Evolutionary conservation across 23 red algal species (phyloP).

Genomic region (Chondrus crispus): DNA sequence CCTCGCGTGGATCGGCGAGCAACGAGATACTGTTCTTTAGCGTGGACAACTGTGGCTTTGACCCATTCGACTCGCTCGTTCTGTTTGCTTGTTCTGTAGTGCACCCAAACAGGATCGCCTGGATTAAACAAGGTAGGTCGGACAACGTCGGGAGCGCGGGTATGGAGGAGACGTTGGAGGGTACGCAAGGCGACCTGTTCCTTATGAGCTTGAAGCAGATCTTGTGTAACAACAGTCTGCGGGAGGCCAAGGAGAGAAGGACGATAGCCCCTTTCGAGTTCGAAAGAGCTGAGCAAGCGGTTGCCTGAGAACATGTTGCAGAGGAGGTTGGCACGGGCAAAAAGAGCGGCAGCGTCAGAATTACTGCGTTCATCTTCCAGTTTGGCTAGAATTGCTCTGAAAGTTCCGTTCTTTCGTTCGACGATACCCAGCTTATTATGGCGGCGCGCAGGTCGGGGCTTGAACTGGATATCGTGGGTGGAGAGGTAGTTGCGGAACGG

Average conservation of each 20-base stretch:
- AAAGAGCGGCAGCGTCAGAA: background rate
- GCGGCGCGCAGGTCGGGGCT: too few species aligned
- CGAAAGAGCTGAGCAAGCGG: background rate
- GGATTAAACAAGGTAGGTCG: background rate
- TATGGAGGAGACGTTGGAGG: background rate
- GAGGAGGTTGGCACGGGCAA: background rate
- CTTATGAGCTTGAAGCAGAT: background rate
- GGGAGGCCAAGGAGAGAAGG: background rate
- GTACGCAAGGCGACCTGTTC: background rate
- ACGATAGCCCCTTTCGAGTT: background rate
- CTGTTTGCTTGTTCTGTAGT: background rate
- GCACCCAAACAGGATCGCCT: background rate
- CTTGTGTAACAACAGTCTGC: background rate
- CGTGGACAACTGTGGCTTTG: background rate
- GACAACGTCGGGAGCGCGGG: background rate
- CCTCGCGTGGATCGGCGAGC: background rate
- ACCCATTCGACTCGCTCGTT: constrained; percentile 6
- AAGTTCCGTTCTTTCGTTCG: constrained; percentile 4
- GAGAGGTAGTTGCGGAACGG: too few species aligned
- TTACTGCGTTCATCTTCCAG: background rate
- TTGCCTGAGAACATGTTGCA: background rate
- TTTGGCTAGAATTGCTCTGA: background rate
- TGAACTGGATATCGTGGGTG: too few species aligned
- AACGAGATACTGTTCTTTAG: background rate
- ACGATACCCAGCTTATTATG: too few species aligned